phyloP scores from a whole-genome alignment of 495 filamentous ascomycete genomes.

The Penicillium cinerascens region DNA sequence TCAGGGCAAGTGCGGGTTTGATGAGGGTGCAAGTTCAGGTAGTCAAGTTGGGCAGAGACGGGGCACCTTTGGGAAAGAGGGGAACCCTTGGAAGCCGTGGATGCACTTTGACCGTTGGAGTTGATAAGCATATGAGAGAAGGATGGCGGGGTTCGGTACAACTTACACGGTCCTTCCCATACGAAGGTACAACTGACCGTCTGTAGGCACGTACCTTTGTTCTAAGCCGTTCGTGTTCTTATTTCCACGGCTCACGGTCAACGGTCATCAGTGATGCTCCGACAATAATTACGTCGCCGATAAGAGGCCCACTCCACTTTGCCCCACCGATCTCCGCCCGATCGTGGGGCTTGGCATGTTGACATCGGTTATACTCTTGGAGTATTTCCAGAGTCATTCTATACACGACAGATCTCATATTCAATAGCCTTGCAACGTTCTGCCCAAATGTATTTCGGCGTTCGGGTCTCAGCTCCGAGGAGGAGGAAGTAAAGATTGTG shows the following conservation, averaged over 20 bases:
- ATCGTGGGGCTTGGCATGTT: neutral
- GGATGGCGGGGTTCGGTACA: slow-evolving; percentile 1
- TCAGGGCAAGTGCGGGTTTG: slow-evolving; percentile 1
- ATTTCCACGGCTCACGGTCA: neutral
- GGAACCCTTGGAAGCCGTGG: neutral
- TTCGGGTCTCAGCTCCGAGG: no score
- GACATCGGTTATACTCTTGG: neutral
- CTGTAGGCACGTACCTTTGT: neutral
- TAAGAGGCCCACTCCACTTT: slow-evolving; percentile 3
- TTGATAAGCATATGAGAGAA: neutral
- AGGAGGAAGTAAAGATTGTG: no score
- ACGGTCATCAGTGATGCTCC: neutral
- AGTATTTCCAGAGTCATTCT: no score
- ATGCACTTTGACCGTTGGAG: neutral
- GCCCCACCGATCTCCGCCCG: slow-evolving; percentile 12
- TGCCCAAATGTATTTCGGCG: no score
- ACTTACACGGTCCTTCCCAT: neutral
- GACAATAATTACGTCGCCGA: neutral
- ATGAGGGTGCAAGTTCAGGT: neutral
- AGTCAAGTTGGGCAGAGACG: neutral
- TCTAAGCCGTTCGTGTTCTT: neutral
- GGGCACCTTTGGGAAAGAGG: neutral
- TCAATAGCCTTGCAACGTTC: no score
- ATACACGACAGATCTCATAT: no score
- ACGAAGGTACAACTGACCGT: neutral